A percentile compares a stretch with the other conserved stretches of the same genome.
Evolutionary conservation across 2,329 filamentous ascomycete species (phyloP).

Genomic region (Colletotrichum sp.): DNA sequence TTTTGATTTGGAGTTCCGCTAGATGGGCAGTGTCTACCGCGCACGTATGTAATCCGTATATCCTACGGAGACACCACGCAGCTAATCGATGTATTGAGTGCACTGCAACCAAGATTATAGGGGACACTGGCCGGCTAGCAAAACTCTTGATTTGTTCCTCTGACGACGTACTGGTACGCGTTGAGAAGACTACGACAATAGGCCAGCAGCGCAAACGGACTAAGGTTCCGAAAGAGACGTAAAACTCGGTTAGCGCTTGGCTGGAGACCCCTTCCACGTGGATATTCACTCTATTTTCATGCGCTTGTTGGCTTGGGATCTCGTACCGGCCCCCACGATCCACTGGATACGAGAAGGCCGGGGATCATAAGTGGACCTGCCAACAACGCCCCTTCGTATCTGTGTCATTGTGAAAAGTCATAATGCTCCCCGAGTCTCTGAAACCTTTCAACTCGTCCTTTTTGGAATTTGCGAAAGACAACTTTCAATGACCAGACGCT

Average conservation of each 20-base stretch:
- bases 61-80: too few relatives aligned
- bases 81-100: too few relatives aligned
- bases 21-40: too few relatives aligned
- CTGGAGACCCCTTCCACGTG: not conserved
- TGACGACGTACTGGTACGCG: too few relatives aligned
- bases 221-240: not conserved
- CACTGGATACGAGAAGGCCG: not conserved
- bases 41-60: too few relatives aligned
- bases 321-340: not conserved
- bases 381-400: not conserved
- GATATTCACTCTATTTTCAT: not conserved
- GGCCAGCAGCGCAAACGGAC: not conserved
- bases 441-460: not conserved
- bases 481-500: not conserved
- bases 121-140: too few relatives aligned
- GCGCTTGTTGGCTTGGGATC: not conserved
- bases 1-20: too few relatives aligned
- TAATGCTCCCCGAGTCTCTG: accelerated
- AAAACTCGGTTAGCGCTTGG: not conserved
- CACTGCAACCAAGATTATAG: too few relatives aligned
- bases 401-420: not conserved
- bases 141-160: not conserved
- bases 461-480: not conserved
- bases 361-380: not conserved
- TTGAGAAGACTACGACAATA: not conserved